Conservation (phyloP, 2,329 filamentous ascomycete genomes). For the Pseudofabraea citricarpa region DNA sequence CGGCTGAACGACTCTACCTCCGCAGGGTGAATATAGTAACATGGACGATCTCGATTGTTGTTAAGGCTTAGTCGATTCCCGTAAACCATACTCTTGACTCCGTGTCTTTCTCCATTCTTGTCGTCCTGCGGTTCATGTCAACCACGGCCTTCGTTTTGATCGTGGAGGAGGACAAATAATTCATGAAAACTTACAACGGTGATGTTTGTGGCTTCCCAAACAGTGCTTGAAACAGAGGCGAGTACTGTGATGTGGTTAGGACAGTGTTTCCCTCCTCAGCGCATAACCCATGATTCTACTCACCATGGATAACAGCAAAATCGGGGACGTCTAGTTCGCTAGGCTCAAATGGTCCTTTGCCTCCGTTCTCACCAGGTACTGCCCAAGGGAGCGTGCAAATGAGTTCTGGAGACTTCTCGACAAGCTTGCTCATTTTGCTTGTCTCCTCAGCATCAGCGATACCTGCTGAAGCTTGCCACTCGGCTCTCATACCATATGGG, state of each 20-base stretch:
- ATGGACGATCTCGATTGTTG: slow-evolving; percentile 50
- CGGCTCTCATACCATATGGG: neutral
- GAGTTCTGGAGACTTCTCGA: neutral
- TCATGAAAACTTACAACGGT: slow-evolving; percentile 2
- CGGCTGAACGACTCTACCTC: slow-evolving; percentile 58
- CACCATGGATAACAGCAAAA: neutral
- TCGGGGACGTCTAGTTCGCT: neutral
- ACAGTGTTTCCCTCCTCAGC: neutral
- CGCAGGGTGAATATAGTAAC: slow-evolving; percentile 25
- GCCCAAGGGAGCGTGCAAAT: neutral
- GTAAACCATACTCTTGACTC: slow-evolving; percentile 62
- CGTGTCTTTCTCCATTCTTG: slow-evolving; percentile 51
- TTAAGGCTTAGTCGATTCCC: slow-evolving; percentile 45
- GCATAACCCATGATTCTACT: neutral
- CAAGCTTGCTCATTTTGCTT: neutral
- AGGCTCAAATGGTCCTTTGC: neutral
- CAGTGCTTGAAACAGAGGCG: neutral
- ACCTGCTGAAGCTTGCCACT: neutral
- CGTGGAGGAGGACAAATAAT: slow-evolving; percentile 5
- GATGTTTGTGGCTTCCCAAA: neutral
- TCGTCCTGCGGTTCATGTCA: slow-evolving; percentile 37
- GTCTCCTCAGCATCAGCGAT: neutral
- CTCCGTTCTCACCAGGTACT: neutral
- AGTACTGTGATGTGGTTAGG: neutral
- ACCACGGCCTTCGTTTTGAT: neutral